Conservation (phyloP, 306 rosid species). For the Crotalaria pallida region DNA sequence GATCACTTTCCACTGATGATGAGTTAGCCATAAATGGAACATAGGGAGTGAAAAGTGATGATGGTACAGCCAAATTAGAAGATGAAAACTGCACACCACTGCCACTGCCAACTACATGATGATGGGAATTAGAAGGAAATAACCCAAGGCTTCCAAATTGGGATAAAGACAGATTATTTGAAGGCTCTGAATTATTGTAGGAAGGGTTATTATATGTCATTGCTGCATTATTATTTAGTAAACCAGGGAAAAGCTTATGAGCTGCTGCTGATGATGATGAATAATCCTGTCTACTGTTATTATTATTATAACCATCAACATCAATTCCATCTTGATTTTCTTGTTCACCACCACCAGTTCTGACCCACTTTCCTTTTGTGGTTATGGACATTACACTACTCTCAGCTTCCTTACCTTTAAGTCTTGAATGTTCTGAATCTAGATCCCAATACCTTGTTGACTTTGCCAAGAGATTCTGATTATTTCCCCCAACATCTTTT, state of each 20-base stretch:
- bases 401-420: slow-evolving; percentile 13
- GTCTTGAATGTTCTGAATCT: neutral
- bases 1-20: slow-evolving; percentile 30
- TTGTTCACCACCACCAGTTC: slow-evolving; percentile 26
- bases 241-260: slow-evolving; percentile 41
- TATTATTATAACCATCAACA: no score
- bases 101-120: slow-evolving; percentile 21
- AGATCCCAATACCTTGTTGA: slow-evolving; percentile 22
- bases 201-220: slow-evolving; percentile 25
- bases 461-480: slow-evolving; percentile 1
- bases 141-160: slow-evolving; percentile 59
- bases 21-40: slow-evolving; percentile 34
- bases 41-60: slow-evolving; percentile 39
- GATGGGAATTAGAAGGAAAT: slow-evolving; percentile 29
- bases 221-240: slow-evolving; percentile 42
- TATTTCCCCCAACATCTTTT: slow-evolving; percentile 9
- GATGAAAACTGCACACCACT: slow-evolving; percentile 30
- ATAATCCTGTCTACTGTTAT: slow-evolving; percentile 14
- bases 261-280: no score
- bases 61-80: slow-evolving; percentile 16
- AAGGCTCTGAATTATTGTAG: slow-evolving; percentile 37
- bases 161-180: slow-evolving; percentile 47
- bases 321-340: slow-evolving; percentile 14
- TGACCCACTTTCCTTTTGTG: slow-evolving; percentile 50
- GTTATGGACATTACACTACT: neutral